phyloP scores from a whole-genome alignment of 2,329 filamentous ascomycete genomes.

The Penicillium psychrosexuale region DNA sequence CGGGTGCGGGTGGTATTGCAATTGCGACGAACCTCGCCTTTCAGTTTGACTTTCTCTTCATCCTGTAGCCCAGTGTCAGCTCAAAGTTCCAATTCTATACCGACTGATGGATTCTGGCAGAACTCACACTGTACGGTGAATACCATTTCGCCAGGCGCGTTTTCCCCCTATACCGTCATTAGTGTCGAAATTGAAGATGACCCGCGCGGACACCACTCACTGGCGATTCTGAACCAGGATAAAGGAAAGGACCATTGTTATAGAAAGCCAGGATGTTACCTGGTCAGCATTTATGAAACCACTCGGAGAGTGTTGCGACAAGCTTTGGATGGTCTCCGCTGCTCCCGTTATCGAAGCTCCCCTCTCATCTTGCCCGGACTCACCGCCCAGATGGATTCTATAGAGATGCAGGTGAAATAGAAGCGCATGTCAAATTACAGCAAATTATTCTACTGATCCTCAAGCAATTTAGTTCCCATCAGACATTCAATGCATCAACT shows the following conservation, averaged over 20 bases:
- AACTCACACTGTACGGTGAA: slow-evolving; percentile 77
- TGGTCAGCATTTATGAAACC: slow-evolving; percentile 20
- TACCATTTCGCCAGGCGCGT: slow-evolving; percentile 99
- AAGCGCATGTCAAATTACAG: background rate
- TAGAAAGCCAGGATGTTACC: slow-evolving; percentile 14
- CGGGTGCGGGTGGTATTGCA: slow-evolving; percentile 1
- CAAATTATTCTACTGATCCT: background rate
- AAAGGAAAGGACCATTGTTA: slow-evolving; percentile 68
- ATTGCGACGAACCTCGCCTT: slow-evolving; percentile 71
- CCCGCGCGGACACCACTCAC: slow-evolving; percentile 46
- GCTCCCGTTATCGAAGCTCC: slow-evolving; percentile 26
- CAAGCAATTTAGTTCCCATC: background rate
- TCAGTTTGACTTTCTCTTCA: slow-evolving; percentile 98
- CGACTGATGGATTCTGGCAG: background rate
- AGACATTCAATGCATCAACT: background rate
- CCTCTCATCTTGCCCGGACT: slow-evolving; percentile 27
- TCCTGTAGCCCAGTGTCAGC: slow-evolving; percentile 53
- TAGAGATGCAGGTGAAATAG: background rate
- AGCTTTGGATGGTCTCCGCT: slow-evolving; percentile 24
- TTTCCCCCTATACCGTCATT: slow-evolving; percentile 69
- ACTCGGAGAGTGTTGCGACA: slow-evolving; percentile 11
- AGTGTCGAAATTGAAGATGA: slow-evolving; percentile 10
- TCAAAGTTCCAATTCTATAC: background rate
- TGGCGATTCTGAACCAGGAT: slow-evolving; percentile 88
- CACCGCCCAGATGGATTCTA: slow-evolving; percentile 24